Conservation (phyloP, 192 early-diverging fungal genomes). For the Chytriomyces sp. region DNA sequence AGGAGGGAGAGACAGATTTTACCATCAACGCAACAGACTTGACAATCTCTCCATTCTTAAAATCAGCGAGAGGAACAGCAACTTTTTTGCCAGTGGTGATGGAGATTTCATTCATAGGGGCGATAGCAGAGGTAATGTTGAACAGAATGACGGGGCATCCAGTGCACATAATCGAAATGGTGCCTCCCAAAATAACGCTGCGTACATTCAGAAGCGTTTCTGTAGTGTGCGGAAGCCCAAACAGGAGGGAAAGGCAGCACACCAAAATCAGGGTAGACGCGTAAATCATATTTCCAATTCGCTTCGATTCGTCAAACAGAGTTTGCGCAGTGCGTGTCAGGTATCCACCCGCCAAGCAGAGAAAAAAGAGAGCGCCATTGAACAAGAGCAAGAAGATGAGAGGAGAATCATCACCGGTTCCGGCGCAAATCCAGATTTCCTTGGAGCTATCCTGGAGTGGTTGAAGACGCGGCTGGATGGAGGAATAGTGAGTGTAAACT, state of each 20-base stretch:
- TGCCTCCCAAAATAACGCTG: neutral
- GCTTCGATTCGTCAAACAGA: constrained; percentile 9
- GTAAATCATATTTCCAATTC: neutral
- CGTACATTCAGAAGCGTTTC: neutral
- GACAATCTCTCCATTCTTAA: no score
- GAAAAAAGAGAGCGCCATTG: neutral
- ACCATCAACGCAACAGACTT: no score
- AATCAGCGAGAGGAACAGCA: no score
- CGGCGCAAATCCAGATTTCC: neutral
- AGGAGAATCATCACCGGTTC: neutral
- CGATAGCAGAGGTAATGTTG: no score
- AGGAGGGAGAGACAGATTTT: no score
- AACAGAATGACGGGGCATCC: neutral
- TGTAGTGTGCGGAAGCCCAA: neutral
- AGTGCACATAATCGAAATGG: neutral
- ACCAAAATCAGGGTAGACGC: neutral
- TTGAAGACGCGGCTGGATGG: neutral
- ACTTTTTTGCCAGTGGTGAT: no score
- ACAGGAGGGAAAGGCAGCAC: neutral
- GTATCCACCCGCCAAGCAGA: neutral
- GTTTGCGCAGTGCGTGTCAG: neutral
- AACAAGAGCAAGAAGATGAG: neutral
- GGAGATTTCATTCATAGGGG: no score
- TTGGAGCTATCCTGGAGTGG: neutral
- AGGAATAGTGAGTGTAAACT: neutral